These are phyloP conservation scores for Quercus ilex DNA, from an alignment of 306 rosid species.

Conservation along the genomic window DNA sequence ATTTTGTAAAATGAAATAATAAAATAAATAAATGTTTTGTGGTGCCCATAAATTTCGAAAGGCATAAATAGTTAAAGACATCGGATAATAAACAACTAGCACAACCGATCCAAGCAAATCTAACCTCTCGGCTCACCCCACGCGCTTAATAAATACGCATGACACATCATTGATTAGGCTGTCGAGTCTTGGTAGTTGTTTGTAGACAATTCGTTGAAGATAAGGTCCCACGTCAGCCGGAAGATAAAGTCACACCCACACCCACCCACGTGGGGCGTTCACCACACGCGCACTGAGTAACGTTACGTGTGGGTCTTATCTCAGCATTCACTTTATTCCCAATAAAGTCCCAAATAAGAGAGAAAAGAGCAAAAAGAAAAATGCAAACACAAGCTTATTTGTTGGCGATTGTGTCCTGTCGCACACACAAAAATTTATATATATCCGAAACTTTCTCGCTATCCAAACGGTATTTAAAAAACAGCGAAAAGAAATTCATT, in stretches of 20 bases:
- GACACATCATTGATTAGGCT: no score
- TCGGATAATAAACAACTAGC: no score
- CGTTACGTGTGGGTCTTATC: conserved; percentile 17
- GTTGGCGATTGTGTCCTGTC: not conserved
- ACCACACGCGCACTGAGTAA: not conserved
- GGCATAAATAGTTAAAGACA: no score
- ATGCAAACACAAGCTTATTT: not conserved
- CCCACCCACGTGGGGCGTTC: not conserved
- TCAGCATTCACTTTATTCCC: not conserved
- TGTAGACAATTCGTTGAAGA: conserved; percentile 24
- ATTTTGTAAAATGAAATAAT: no score
- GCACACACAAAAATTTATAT: not conserved
- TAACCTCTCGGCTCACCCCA: no score
- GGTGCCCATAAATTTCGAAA: no score
- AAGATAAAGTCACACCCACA: not conserved
- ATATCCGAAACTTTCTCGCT: not conserved
- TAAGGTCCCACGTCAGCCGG: conserved; percentile 41
- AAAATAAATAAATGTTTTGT: no score
- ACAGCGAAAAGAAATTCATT: not conserved
- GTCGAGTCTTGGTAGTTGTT: no score
- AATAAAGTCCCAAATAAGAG: no score
- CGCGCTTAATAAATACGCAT: no score
- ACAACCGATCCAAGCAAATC: no score
- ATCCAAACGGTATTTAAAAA: conserved; percentile 9
- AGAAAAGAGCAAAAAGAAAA: not conserved